These are phyloP conservation scores for Thalia dealbata DNA, from an alignment of 176 grass and related monocot genomes.

Conservation along the genomic window DNA sequence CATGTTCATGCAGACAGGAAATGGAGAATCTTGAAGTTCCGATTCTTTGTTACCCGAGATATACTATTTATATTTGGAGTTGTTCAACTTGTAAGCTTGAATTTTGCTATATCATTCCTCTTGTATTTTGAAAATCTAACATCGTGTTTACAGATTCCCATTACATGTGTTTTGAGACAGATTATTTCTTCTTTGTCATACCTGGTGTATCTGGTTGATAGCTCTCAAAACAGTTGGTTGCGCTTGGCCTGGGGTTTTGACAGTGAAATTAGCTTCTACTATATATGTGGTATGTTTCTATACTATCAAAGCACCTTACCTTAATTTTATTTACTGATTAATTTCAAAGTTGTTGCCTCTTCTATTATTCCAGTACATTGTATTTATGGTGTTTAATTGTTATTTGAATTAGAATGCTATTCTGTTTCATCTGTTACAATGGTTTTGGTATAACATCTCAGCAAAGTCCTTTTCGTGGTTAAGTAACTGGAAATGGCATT, in stretches of 20 bases:
- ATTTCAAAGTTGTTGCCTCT: neutral
- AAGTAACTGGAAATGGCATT: neutral
- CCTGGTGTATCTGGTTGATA: conserved; percentile 85
- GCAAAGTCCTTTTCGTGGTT: too few species aligned
- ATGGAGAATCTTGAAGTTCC: conserved; percentile 94
- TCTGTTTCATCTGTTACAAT: neutral
- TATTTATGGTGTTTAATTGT: neutral
- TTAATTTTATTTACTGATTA: neutral
- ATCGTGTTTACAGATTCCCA: neutral
- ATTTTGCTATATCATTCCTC: conserved; percentile 17
- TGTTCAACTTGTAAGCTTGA: conserved; percentile 73
- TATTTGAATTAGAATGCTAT: neutral
- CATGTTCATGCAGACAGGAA: conserved; percentile 94
- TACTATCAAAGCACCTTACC: neutral
- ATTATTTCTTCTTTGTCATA: conserved; percentile 82
- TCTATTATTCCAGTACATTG: neutral
- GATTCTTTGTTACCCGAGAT: conserved; percentile 98
- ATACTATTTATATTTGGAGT: conserved; percentile 89
- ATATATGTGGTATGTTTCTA: conserved; percentile 85
- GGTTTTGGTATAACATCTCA: too few species aligned
- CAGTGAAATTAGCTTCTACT: conserved; percentile 96
- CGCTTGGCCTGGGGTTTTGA: conserved; percentile 81
- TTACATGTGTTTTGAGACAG: conserved; percentile 27
- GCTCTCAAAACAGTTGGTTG: conserved; percentile 83
- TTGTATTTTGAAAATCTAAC: conserved; percentile 23